Evolutionary conservation across 108 stramenopile genomes (phyloP).

Genomic region (Licmophora abbreviata): DNA sequence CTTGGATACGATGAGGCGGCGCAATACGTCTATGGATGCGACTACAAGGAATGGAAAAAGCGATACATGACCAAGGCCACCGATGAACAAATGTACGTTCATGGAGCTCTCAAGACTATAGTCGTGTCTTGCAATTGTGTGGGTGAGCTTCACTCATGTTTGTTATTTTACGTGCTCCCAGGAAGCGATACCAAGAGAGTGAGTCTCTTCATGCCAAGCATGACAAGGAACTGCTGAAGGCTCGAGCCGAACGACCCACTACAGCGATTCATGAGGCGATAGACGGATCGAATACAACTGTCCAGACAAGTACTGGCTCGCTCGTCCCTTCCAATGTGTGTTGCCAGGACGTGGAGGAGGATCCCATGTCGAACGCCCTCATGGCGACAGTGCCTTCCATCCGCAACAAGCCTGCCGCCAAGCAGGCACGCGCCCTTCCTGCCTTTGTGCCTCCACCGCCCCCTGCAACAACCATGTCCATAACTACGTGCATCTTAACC

Average conservation of each 20-base stretch:
- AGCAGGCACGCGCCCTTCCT: constrained; percentile 3
- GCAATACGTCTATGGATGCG: constrained; percentile 74
- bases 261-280: neutral
- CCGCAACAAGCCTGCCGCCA: neutral
- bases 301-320: constrained; percentile 2
- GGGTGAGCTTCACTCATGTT: too few species aligned
- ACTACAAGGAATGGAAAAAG: constrained; percentile 78
- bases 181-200: constrained; percentile 62
- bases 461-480: constrained; percentile 17
- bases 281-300: neutral
- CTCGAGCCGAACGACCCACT: constrained; percentile 16
- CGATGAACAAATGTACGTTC: constrained; percentile 73
- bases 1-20: constrained; percentile 85
- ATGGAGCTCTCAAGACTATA: too few species aligned
- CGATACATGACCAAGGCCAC: constrained; percentile 70
- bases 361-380: neutral
- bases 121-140: too few species aligned
- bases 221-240: constrained; percentile 57
- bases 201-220: constrained; percentile 65
- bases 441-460: constrained; percentile 22
- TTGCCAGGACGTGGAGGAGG: constrained; percentile 63
- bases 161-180: too few species aligned
- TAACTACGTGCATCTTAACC: constrained; percentile 71
- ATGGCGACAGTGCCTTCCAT: neutral
- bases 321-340: constrained; percentile 84